These are phyloP conservation scores for Penstemon eatonii DNA, from an alignment of 257 asterid species.

Conservation along the genomic window DNA sequence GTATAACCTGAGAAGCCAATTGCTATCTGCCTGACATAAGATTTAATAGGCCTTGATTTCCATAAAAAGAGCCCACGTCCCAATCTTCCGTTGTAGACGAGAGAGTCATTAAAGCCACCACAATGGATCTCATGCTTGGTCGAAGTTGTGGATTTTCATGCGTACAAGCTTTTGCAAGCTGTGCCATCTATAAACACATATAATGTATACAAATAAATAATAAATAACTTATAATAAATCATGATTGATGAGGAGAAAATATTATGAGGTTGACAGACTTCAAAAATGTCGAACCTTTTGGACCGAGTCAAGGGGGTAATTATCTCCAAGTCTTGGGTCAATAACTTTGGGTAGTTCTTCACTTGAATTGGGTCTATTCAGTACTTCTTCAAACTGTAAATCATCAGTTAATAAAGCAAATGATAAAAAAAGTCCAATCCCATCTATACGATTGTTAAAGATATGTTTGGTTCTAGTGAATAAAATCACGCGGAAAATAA, in stretches of 20 bases:
- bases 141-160: constrained; percentile 82
- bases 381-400: constrained; percentile 80
- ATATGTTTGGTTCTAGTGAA: neutral
- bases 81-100: constrained; percentile 87
- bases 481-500: no score
- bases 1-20: neutral
- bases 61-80: constrained; percentile 83
- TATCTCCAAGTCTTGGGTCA: constrained; percentile 79
- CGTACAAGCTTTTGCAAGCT: constrained; percentile 85
- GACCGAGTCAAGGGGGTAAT: constrained; percentile 70
- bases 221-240: neutral
- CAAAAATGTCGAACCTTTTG: constrained; percentile 45
- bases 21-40: constrained; percentile 55
- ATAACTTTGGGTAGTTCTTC: constrained; percentile 57
- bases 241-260: neutral
- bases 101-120: constrained; percentile 86
- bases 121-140: constrained; percentile 87
- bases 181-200: constrained; percentile 54
- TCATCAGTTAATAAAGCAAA: constrained; percentile 13
- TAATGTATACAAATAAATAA: neutral
- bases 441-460: neutral
- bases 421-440: constrained; percentile 4
- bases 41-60: constrained; percentile 62
- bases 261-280: neutral
- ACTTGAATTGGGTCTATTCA: constrained; percentile 50